Conservation (phyloP, 2,329 filamentous ascomycete genomes). For the Sarocladium kiliense region DNA sequence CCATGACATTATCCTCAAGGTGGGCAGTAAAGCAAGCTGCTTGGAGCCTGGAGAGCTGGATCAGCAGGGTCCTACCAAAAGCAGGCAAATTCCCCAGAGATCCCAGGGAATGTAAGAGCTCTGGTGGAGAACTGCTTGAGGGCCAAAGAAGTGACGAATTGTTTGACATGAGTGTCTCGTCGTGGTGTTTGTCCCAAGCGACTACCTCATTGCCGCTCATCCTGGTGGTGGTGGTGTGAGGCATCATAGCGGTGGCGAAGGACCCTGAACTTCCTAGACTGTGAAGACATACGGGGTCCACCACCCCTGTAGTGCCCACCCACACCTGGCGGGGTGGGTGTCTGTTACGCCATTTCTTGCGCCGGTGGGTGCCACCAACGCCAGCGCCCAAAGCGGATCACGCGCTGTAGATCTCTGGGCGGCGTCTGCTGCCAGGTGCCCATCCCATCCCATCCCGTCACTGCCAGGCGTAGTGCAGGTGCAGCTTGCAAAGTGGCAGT, state of each 20-base stretch:
- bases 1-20: background rate
- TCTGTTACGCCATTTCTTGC: slow-evolving; percentile 4
- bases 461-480: too few species aligned
- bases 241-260: slow-evolving; percentile 8
- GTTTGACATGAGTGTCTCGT: background rate
- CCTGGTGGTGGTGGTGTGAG: background rate
- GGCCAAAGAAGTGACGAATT: background rate
- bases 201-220: slow-evolving; percentile 8
- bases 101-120: background rate
- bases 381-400: slow-evolving; percentile 7
- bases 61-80: slow-evolving; percentile 9
- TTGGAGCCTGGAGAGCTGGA: background rate
- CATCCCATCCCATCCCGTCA: too few species aligned
- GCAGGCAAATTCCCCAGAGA: background rate
- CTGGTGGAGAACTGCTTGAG: background rate
- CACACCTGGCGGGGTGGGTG: background rate
- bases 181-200: background rate
- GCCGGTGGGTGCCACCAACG: slow-evolving; percentile 1
- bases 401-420: slow-evolving; percentile 6
- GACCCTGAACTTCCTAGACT: background rate
- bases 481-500: background rate
- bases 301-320: background rate
- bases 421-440: background rate
- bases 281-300: background rate
- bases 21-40: background rate